phyloP scores from a whole-genome alignment of 345 rosid species.

The Geranium rotundifolium region DNA sequence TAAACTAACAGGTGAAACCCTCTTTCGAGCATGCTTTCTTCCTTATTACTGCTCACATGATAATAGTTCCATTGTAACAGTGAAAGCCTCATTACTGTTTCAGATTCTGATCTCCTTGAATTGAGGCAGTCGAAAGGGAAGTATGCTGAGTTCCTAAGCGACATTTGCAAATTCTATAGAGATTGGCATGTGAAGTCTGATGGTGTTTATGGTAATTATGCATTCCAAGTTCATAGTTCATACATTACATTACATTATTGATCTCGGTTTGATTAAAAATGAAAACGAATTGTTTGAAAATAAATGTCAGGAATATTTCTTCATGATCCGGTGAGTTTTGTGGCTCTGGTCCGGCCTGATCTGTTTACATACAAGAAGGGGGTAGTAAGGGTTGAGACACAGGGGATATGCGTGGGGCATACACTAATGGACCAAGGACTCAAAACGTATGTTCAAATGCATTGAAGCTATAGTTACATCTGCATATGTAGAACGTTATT shows the following conservation, averaged over 20 bases:
- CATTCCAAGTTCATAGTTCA: background rate
- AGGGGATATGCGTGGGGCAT: constrained; percentile 75
- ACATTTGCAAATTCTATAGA: constrained; percentile 81
- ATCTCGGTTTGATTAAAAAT: background rate
- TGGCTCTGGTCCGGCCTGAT: constrained; percentile 76
- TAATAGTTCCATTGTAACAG: constrained; percentile 8
- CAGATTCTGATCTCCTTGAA: constrained; percentile 61
- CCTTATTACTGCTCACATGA: background rate
- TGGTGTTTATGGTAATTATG: constrained; percentile 60
- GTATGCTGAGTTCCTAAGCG: constrained; percentile 45
- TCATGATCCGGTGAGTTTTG: constrained; percentile 80
- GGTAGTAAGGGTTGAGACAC: constrained; percentile 91
- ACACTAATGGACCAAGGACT: constrained; percentile 92
- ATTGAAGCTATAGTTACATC: no score
- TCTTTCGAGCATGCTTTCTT: constrained; percentile 1
- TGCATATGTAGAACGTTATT: no score
- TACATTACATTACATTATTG: no score
- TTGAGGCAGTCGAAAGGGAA: constrained; percentile 56
- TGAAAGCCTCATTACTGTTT: constrained; percentile 1
- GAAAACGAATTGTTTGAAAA: no score
- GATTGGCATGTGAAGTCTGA: constrained; percentile 90
- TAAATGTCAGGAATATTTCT: constrained; percentile 65
- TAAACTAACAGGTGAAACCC: constrained; percentile 49
- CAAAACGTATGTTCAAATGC: constrained; percentile 30
- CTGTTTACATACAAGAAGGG: constrained; percentile 79